These are phyloP conservation scores for Kluyveromyces siamensis DNA, from an alignment of 805 yeast species.

Conservation along the genomic window DNA sequence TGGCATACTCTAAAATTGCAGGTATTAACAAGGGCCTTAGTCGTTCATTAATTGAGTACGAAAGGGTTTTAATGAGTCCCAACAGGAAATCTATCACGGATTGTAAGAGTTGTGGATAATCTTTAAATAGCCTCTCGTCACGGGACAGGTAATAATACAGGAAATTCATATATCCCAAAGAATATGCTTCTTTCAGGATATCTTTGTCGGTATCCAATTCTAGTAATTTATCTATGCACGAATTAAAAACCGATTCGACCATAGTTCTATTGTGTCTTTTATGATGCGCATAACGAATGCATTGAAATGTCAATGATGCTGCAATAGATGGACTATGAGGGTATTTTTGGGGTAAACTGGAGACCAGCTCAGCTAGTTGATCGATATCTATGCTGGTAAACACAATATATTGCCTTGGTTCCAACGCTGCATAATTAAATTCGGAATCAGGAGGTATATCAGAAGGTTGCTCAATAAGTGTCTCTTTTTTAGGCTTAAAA, in stretches of 20 bases:
- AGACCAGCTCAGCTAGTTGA: slow-evolving; percentile 55
- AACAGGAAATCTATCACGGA: slow-evolving; percentile 48
- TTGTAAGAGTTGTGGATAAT: slow-evolving; percentile 51
- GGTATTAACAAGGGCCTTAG: slow-evolving; percentile 50
- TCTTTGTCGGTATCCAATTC: slow-evolving; percentile 43
- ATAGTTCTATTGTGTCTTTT: slow-evolving; percentile 46
- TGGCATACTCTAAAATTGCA: slow-evolving; percentile 65
- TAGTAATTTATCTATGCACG: slow-evolving; percentile 53
- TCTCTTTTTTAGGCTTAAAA: slow-evolving; percentile 1
- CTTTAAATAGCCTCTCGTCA: slow-evolving; percentile 48
- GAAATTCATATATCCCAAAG: slow-evolving; percentile 77
- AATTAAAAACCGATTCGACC: slow-evolving; percentile 49
- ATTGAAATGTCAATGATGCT: slow-evolving; percentile 61
- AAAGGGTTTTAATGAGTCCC: slow-evolving; percentile 54
- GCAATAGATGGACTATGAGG: slow-evolving; percentile 43
- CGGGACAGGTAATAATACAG: slow-evolving; percentile 68
- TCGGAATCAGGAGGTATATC: slow-evolving; percentile 37
- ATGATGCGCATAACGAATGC: slow-evolving; percentile 58
- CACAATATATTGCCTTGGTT: slow-evolving; percentile 49
- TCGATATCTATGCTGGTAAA: slow-evolving; percentile 63
- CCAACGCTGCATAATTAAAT: slow-evolving; percentile 32
- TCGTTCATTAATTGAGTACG: slow-evolving; percentile 56
- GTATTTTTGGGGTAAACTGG: slow-evolving; percentile 49
- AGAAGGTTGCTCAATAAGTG: slow-evolving; percentile 9
- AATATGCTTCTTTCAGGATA: slow-evolving; percentile 67